A percentile compares a stretch with the other conserved stretches of the same genome.
Conservation (phyloP, 2,329 filamentous ascomycete genomes). For the Ascochyta pisi region DNA sequence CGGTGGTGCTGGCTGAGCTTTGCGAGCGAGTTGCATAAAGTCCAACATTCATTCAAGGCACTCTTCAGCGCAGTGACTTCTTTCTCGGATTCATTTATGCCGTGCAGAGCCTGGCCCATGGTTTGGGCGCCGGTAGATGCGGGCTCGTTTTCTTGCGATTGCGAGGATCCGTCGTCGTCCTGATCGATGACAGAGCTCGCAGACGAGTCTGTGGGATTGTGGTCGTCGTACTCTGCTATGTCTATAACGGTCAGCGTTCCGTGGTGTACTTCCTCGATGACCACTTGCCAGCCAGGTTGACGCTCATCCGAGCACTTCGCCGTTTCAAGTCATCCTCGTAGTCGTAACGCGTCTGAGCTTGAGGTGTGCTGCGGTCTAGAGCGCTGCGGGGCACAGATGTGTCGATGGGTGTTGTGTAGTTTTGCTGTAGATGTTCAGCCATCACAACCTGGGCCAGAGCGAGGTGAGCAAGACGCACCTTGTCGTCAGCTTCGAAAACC, state of each 20-base stretch:
- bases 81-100: constrained; percentile 64
- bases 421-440: constrained; percentile 45
- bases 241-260: constrained; percentile 44
- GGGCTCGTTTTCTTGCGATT: constrained; percentile 40
- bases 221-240: constrained; percentile 56
- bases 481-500: constrained; percentile 45
- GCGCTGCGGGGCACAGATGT: constrained; percentile 66
- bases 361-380: constrained; percentile 75
- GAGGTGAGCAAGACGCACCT: constrained; percentile 41
- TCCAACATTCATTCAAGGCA: constrained; percentile 90
- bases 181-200: constrained; percentile 42
- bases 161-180: constrained; percentile 41
- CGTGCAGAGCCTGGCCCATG: constrained; percentile 61
- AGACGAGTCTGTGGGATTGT: constrained; percentile 36
- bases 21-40: constrained; percentile 87
- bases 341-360: constrained; percentile 82
- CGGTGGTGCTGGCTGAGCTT: constrained; percentile 84
- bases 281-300: constrained; percentile 75
- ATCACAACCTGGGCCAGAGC: constrained; percentile 29
- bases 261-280: constrained; percentile 22
- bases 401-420: constrained; percentile 74
- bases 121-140: constrained; percentile 41
- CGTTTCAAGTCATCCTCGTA: constrained; percentile 64
- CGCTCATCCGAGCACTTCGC: constrained; percentile 67
- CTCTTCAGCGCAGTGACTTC: constrained; percentile 74